Evolutionary conservation across 345 rosid species (phyloP).

Genomic region (Fremontodendron californicum): DNA sequence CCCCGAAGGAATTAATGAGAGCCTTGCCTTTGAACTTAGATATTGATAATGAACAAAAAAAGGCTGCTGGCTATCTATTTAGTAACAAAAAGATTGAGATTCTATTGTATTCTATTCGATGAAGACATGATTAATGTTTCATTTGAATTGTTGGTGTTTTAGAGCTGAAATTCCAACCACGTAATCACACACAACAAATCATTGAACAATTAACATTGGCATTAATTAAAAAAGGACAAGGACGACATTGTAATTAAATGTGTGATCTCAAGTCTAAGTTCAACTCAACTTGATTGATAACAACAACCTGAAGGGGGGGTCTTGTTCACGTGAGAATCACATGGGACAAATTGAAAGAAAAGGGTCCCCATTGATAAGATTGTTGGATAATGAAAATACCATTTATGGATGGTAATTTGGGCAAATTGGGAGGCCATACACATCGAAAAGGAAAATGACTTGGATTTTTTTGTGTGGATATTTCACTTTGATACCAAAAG

Average conservation of each 20-base stretch:
- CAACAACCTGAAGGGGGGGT: neutral
- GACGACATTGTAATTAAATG: neutral
- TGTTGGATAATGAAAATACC: conserved; percentile 5
- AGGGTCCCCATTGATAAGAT: neutral
- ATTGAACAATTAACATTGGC: conserved; percentile 9
- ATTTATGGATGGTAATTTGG: neutral
- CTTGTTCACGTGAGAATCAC: conserved; percentile 23
- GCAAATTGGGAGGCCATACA: neutral
- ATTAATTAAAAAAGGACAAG: neutral
- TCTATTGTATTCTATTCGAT: neutral
- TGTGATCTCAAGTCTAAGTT: neutral
- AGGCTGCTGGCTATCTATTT: neutral
- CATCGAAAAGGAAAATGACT: neutral
- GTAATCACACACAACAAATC: neutral
- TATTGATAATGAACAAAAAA: neutral
- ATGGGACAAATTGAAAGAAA: neutral
- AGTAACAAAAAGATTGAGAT: neutral
- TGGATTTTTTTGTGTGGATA: neutral
- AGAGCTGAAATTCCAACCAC: conserved; percentile 13
- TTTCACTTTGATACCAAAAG: neutral
- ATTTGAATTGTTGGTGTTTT: neutral
- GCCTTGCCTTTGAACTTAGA: neutral
- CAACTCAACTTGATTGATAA: neutral
- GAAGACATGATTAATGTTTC: neutral
- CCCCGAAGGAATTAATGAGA: neutral